Evolutionary conservation across 2,329 filamentous ascomycete genomes (phyloP), one percentile per base, ranked within the genome.

Genomic region (Aspergillus ibericus): DNA sequence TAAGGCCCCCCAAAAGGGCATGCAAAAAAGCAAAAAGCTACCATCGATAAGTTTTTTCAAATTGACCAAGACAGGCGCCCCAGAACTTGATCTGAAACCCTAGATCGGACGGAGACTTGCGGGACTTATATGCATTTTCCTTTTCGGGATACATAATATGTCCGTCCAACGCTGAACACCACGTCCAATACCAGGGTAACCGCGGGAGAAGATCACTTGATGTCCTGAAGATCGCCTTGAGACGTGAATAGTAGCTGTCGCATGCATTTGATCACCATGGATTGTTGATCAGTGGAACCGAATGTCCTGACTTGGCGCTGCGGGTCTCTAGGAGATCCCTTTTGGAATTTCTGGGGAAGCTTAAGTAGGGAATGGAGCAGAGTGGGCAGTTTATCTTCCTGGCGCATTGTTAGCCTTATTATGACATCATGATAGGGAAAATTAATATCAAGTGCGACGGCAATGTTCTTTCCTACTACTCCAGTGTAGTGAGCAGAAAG

Each of bases 231-330:
- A 48, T 48, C 44, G 15, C 25, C 44, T n/a, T 29, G 51, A 40
- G 34, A 29, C 34, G 25, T 27, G 36, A 16, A 46, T 55, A 34
- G 59, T 46, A 16, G 8, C 27, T 29, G 8, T 9, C 8, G 46
- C 56, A 59, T 52, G 46, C 47, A 46, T 46, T 25, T 13, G 29
- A 42, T 48, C 18, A 22, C 22, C 29, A 29, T 44, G 36, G 22
- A 13, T 53, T 57, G 59, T 34, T 59, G 59, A 62, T 62, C 59
- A 59, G 59, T 59, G 59, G 59, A 54, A 55, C 53, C 46, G 6
- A 42, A n/a, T 34, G 16, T 22, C 29, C 50, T 47, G 40, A 55
- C 25, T 55, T 56, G 40, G 55, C 32, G 34, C 36, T 52, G 57
- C 58, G 57, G 58, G 51, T 62, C 60, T 44, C 25, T 8, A 40